A percentile compares a stretch with the other conserved stretches of the same genome.
These are phyloP conservation scores for Trichoderma arundinaceum DNA, from an alignment of 2,329 filamentous ascomycete species.

Conservation along the genomic window DNA sequence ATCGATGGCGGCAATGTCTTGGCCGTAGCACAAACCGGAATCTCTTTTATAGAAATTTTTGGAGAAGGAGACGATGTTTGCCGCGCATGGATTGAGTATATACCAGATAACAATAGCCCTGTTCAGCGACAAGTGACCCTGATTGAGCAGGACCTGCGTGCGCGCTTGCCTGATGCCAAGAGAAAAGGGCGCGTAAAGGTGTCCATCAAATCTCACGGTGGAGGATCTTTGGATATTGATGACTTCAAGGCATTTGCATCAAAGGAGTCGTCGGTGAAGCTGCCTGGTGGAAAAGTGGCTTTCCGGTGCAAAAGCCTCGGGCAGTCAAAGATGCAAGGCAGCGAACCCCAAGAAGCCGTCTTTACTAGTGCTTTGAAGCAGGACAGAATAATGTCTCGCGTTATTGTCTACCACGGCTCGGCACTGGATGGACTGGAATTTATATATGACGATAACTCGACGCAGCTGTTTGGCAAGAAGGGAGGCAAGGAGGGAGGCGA, in stretches of 20 bases:
- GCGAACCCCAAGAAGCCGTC: slow-evolving; percentile 72
- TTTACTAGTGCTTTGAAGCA: slow-evolving; percentile 71
- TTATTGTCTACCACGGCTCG: slow-evolving; percentile 77
- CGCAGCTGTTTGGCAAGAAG: slow-evolving; percentile 83
- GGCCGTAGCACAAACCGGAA: slow-evolving; percentile 78
- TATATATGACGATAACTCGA: slow-evolving; percentile 84
- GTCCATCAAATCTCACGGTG: slow-evolving; percentile 75
- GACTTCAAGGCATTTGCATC: slow-evolving; percentile 74
- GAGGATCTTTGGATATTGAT: slow-evolving; percentile 75
- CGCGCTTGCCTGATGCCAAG: slow-evolving; percentile 72
- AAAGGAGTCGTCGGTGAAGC: slow-evolving; percentile 74
- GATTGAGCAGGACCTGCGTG: slow-evolving; percentile 75
- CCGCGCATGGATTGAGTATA: slow-evolving; percentile 80
- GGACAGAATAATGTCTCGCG: slow-evolving; percentile 74
- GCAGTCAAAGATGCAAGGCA: slow-evolving; percentile 71
- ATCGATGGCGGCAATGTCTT: slow-evolving; percentile 78
- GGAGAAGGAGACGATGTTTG: slow-evolving; percentile 81
- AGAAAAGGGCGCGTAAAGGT: slow-evolving; percentile 74
- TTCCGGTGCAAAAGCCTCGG: slow-evolving; percentile 80
- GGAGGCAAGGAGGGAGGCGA: slow-evolving; percentile 73
- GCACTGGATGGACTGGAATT: slow-evolving; percentile 90
- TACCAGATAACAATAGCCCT: slow-evolving; percentile 63
- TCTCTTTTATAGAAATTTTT: slow-evolving; percentile 85
- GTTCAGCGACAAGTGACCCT: slow-evolving; percentile 75
- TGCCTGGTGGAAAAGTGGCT: slow-evolving; percentile 72